Base-by-base conservation (phyloP, 1,284 basidiomycete genomes). In the Cryptococcus deneoformans region DNA sequence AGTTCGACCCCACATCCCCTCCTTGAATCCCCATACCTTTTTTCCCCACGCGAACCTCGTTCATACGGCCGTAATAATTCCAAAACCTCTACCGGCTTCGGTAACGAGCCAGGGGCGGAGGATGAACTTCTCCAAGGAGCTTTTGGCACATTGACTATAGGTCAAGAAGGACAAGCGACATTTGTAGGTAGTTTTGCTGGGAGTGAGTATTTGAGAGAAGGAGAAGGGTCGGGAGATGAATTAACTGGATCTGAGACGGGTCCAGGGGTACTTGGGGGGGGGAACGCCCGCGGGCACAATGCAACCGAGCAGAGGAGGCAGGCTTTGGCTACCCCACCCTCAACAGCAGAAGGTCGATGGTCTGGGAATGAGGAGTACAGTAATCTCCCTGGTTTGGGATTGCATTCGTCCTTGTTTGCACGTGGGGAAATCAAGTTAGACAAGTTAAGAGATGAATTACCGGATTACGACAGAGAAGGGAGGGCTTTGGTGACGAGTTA, bases 121-220 rank as follows among this genome's bases (percentile, higher is more conserved):
- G 66, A 71, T 7, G 69, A 71, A 36, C 50, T 66, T 8, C 60
- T 70, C 9, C 67, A 72, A 16, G 66, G 66, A 7, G 68, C 68
- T 5, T 69, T 76, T 48, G 76, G 77, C 4, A 73, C 72, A 0
- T 60, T 78, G 53, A 77, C 72, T 2, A 75, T 77, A 46, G 67
- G 70, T 1, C 56, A 58, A 6, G 70, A 70, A 43, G 73, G 73
- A 9, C 62, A 71, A 52, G 68, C 75, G 2, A 67, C 65, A 52
- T 78, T 74, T 54, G 68, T 75, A 5, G 74, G 77, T 14, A 68
- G 67, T 38, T 69, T 72, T 39, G 73, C 72, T 3, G 73, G 69
- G 7, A 70, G 67, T 52, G 71, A 75, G 54, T 72, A 76, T 47
- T 61, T 77, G 10, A 68, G 66, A 10, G 66, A 66, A 20, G 65